Base-by-base conservation (phyloP, 129 eudicot species). In the Flaveria trinervia region DNA sequence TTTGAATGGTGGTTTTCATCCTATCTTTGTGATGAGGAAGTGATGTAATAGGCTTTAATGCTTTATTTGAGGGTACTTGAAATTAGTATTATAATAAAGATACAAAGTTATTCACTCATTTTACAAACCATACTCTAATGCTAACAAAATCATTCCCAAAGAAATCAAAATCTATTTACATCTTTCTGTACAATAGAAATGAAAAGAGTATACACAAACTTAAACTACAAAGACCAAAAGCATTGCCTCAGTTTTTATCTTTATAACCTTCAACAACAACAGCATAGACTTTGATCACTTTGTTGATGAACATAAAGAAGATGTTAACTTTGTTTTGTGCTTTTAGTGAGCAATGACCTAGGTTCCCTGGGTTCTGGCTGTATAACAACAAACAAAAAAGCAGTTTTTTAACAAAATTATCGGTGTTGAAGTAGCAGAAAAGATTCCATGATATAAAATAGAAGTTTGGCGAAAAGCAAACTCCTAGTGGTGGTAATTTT, bases 241-340 rank as follows among this genome's bases (percentile, higher is more conserved):
- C 62, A 57, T 30, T 18, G 60, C 22, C 69, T 78, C 54, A 30
- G 56, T 68, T 52, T 33, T 54, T 30, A 0, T n/a, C 52, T 2
- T 41, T 48, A 66, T 50, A 36, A 56, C 45, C 59, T 26, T 62
- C 44, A 14, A 43, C 15, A 57, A 22, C 55, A 73, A 59, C 57
- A 59, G 0, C 3, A 13, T 5, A 44, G 8, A 13, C 76, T 51
- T n/a, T 57, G 16, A 51, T 17, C 28, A 59, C 66, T 73, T 51
- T 23, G 49, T 64, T 60, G 62, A 62, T 12, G 30, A 75, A 65
- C 62, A 46, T 57, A 17, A 10, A 57, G n/a, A 20, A 33, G 28
- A 26, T 73, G 60, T 80, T 65, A 80, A 60, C 75, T 80, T 70
- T 74, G 84, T 69, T 80, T 80, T 39, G 79, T 74, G 84, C 55